A percentile compares a stretch with the other conserved stretches of the same genome.
phyloP scores from a whole-genome alignment of 495 filamentous ascomycete genomes.

The Darksidea phi region DNA sequence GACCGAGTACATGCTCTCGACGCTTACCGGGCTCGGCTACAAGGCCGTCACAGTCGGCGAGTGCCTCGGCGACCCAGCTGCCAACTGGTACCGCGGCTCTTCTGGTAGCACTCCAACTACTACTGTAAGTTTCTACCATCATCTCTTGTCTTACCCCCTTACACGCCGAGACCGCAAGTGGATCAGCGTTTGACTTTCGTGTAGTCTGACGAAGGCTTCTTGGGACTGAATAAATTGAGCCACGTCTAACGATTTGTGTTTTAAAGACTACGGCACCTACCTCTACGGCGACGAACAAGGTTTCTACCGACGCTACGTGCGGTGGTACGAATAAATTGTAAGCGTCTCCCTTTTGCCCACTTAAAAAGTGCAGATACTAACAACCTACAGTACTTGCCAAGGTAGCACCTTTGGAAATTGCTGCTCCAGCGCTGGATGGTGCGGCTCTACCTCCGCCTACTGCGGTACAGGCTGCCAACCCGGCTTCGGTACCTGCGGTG shows the following conservation, averaged over 20 bases:
- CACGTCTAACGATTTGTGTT: no score
- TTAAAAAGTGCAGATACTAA: neutral
- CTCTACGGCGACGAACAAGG: slow-evolving; percentile 16
- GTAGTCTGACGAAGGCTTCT: no score
- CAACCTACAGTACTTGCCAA: slow-evolving; percentile 17
- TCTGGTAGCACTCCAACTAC: slow-evolving; percentile 1
- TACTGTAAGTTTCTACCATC: slow-evolving; percentile 4
- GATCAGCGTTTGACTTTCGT: no score
- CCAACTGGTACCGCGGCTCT: slow-evolving; percentile 33
- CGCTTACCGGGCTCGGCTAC: slow-evolving; percentile 30
- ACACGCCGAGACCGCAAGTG: no score
- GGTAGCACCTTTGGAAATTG: slow-evolving; percentile 34
- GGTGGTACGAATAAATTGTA: slow-evolving; percentile 28
- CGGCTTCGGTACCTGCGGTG: slow-evolving; percentile 24
- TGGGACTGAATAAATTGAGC: no score
- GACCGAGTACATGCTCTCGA: slow-evolving; percentile 66
- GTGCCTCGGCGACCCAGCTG: slow-evolving; percentile 32
- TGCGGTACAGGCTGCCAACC: slow-evolving; percentile 35
- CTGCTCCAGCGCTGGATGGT: slow-evolving; percentile 31
- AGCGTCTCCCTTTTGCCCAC: neutral
- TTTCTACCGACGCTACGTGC: slow-evolving; percentile 33
- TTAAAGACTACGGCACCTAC: slow-evolving; percentile 13
- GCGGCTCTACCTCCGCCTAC: slow-evolving; percentile 31
- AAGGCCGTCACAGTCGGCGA: slow-evolving; percentile 34
- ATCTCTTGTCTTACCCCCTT: no score